Evolutionary conservation across 352 stramenopile genomes (phyloP), one percentile per base, ranked within the genome.

Genomic region (Phytophthora melonis): DNA sequence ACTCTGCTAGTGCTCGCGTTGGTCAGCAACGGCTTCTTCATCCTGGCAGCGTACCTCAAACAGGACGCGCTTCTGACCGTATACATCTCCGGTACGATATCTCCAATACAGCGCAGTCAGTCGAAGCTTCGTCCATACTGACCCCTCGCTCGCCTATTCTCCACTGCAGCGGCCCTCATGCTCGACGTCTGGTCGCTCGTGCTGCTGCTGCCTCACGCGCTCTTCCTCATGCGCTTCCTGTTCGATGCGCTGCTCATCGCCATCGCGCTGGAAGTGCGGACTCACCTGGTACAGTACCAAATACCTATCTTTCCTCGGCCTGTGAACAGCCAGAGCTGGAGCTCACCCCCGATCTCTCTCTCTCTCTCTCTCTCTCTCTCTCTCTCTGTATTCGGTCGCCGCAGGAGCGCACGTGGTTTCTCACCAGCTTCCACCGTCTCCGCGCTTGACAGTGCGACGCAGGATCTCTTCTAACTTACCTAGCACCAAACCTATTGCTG

Each of bases 361-460:
- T 41, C 10, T 43, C 36, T 43, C 11, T 14, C 13, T 41, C 10
- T 43, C 36, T 25, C 23, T 25, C 23, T 25, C 23, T 25, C 13
- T 41, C 10, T 43, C 36, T 43, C 11, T 14, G 36, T 5, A 18
- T 43, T 43, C 36, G 36, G 7, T 7, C 27, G 6, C 14, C 14
- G 64, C 71, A 93, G 86, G 78, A 81, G 8, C 76, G 85, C 21
- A 53, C 78, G 50, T 93, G 84, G 84, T 90, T 93, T 64, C 70
- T 91, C 47, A 89, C 79, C 56, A 89, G 75, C 36, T 93, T 93
- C 62, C 86, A 90, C 56, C 83, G 80, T 1, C 72, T 90, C 18
- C 82, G 82, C 7, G 47, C 66, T 10, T 75, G 49, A 72, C 13
- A 43, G 36, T 43, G 36, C 36, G 36, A n/a, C 4, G 16, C 41